Base-by-base conservation (phyloP, 495 filamentous ascomycete species). In the Hypoxylon fuscum region DNA sequence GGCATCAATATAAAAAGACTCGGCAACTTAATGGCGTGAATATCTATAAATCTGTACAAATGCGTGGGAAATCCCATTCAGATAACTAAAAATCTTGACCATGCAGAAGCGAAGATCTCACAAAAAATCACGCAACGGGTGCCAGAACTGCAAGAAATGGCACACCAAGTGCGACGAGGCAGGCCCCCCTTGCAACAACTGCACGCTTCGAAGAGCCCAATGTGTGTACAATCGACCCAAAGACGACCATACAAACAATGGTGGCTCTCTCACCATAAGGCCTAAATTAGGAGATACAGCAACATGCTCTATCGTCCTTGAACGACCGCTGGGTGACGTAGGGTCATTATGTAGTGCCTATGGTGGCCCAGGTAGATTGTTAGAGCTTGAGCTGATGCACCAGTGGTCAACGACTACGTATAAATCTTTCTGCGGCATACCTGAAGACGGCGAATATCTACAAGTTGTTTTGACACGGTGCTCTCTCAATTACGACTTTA, bases 161-260 rank as follows among this genome's bases (percentile, higher is more conserved):
- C 73, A 74, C 31, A 69, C 71, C n/a, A 76, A 76, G 59, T 76
- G 73, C 49, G 73, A 76, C 41, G 73, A 76, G 61, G 27, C 38
- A 53, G 70, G 72, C 3, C 73, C 73, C 22, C 70, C 70, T 7
- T 76, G 73, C 54, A 69, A 66, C 29, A 76, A 74, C 35, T 76
- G 73, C 57, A 59, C 61, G 8, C 66, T 72, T 12, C 70, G 73
- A 34, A 70, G 73, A 45, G 68, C 68, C 11, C 64, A 46, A 9
- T 68, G 63, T 37, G 64, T 68, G 18, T 76, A 72, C 55, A 62
- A 38, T 31, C 69, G 59, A 27, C 37, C 60, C 10, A 66, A 59
- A 12, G 6, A 5, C 18, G 58, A 64, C 11, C 51, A 17, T 11
- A 17, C 32, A 0, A 50, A 31, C 29, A 27, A 55, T 21, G 20